Conservation (phyloP, 192 early-diverging fungal genomes). For the Cladochytrium replicatum region DNA sequence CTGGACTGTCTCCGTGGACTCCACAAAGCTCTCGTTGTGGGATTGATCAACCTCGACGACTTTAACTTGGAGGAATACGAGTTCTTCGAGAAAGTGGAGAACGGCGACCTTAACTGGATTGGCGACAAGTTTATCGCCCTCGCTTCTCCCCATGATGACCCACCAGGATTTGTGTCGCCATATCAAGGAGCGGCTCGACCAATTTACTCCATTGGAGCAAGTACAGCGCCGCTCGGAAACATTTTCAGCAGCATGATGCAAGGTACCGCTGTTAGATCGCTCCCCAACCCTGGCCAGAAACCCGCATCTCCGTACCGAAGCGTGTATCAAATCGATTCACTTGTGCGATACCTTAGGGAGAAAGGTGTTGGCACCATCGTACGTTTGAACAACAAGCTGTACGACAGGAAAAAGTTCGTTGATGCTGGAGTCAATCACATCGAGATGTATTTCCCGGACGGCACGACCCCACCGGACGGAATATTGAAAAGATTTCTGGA, state of each 20-base stretch:
- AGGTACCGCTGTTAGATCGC: not conserved
- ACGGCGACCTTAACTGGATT: slow-evolving; percentile 70
- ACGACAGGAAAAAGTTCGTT: slow-evolving; percentile 46
- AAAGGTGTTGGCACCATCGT: slow-evolving; percentile 42
- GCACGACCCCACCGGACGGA: slow-evolving; percentile 52
- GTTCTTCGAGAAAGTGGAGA: slow-evolving; percentile 56
- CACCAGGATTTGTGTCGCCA: slow-evolving; percentile 8
- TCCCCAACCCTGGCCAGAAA: not conserved
- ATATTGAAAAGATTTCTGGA: slow-evolving; percentile 56
- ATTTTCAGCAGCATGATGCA: slow-evolving; percentile 1
- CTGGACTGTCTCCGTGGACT: slow-evolving; percentile 58
- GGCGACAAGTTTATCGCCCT: slow-evolving; percentile 62
- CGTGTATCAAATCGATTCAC: slow-evolving; percentile 33
- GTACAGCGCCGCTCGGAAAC: not conserved
- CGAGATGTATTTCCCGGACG: slow-evolving; percentile 62
- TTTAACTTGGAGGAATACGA: slow-evolving; percentile 63
- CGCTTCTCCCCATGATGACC: slow-evolving; percentile 51
- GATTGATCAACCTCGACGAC: slow-evolving; percentile 47
- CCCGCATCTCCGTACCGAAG: not conserved
- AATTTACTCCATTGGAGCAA: not conserved
- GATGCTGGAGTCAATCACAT: slow-evolving; percentile 52
- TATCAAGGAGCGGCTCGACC: not conserved
- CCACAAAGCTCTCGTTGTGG: slow-evolving; percentile 42
- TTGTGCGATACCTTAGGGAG: slow-evolving; percentile 43
- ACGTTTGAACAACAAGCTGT: slow-evolving; percentile 55